phyloP scores from a whole-genome alignment of 2,329 filamentous ascomycete species.

The Colletotrichum lupini region DNA sequence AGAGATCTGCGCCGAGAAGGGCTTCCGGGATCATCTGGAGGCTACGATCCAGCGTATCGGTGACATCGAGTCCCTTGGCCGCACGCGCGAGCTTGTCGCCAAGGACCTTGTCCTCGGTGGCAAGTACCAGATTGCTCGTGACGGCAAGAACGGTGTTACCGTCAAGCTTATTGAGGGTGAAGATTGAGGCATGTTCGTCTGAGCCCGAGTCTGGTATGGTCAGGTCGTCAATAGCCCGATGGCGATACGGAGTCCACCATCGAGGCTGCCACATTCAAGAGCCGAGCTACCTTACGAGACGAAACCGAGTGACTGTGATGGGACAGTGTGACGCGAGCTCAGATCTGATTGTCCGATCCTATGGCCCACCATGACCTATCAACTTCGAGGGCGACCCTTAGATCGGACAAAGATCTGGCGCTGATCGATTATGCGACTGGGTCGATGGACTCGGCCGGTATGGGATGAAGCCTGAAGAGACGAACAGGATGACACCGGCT shows the following conservation, averaged over 20 bases:
- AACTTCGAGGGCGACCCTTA: not conserved
- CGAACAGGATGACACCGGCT: not conserved
- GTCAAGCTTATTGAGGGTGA: conserved; percentile 57
- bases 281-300: not conserved
- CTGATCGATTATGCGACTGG: not conserved
- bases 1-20: conserved; percentile 77
- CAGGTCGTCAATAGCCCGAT: not conserved
- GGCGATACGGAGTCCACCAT: not conserved
- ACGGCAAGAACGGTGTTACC: conserved; percentile 50
- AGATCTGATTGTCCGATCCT: not conserved
- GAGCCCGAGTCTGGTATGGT: not conserved
- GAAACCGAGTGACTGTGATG: not conserved
- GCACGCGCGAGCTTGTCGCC: conserved; percentile 94
- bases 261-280: too few relatives aligned
- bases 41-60: conserved; percentile 74
- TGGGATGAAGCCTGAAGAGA: not conserved
- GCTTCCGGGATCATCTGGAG: conserved; percentile 64
- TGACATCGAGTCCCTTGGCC: conserved; percentile 92
- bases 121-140: conserved; percentile 74
- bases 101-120: conserved; percentile 92
- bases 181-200: conserved; percentile 39
- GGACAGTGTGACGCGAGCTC: conserved; percentile 2
- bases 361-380: not conserved
- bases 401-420: conserved; percentile 5
- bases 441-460: not conserved